These are phyloP conservation scores for Lithospermum erythrorhizon DNA, from an alignment of 257 asterid genomes.

Conservation along the genomic window DNA sequence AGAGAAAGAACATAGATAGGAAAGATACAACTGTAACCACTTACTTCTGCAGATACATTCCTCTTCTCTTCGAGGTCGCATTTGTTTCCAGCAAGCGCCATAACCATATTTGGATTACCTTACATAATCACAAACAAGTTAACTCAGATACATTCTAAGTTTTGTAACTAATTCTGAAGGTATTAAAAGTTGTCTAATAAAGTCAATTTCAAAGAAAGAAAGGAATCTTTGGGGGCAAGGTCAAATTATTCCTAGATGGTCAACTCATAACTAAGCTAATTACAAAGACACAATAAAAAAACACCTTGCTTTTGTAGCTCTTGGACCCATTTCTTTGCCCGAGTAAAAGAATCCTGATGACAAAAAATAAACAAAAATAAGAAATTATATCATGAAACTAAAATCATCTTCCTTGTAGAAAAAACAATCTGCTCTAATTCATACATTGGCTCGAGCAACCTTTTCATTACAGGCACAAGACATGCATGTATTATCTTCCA, in stretches of 20 bases:
- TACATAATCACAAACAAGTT: slow-evolving; percentile 13
- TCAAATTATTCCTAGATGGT: background rate
- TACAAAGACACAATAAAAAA: background rate
- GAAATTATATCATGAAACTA: slow-evolving; percentile 7
- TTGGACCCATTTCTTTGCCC: slow-evolving; percentile 98
- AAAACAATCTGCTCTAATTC: background rate
- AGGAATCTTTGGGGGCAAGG: background rate
- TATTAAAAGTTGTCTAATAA: background rate
- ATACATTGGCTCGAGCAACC: background rate
- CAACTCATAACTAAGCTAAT: background rate
- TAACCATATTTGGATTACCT: slow-evolving; percentile 86
- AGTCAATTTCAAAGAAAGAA: background rate
- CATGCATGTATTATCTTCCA: background rate
- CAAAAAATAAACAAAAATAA: background rate
- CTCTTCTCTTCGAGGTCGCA: slow-evolving; percentile 84
- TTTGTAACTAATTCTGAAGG: background rate
- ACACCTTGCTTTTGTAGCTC: slow-evolving; percentile 92
- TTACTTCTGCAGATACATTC: slow-evolving; percentile 67
- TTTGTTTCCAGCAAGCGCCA: slow-evolving; percentile 95
- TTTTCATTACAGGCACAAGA: background rate
- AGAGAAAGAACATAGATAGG: background rate
- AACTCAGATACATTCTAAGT: background rate
- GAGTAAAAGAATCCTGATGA: slow-evolving; percentile 58
- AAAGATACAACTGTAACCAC: slow-evolving; percentile 13
- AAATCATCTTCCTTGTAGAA: background rate